Percentiles rank a stretch among this genome's conserved stretches.
Conservation (phyloP, 768 basidiomycete species). For the Baorangia bicolor region DNA sequence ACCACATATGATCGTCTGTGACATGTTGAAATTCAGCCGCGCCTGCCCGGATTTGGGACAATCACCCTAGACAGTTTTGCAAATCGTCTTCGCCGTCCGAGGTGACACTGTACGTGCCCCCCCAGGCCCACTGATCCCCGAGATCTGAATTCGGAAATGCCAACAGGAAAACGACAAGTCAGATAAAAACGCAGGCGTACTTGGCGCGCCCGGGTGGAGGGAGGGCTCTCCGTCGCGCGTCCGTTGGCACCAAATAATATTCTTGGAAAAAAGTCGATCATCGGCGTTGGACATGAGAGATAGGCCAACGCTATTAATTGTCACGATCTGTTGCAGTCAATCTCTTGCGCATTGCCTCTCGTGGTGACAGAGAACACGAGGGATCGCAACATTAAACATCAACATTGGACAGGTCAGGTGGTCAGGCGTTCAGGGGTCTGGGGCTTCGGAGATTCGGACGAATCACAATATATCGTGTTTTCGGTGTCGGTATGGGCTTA, state of each 20-base stretch:
- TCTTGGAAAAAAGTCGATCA: constrained; percentile 5
- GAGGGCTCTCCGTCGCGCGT: constrained; percentile 11
- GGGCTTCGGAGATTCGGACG: not conserved
- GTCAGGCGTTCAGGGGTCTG: not conserved
- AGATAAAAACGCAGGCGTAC: no score
- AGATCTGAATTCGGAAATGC: not conserved
- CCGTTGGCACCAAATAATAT: not conserved
- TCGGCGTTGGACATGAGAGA: no score
- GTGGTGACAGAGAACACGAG: no score
- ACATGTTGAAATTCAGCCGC: not conserved
- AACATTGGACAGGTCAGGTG: no score
- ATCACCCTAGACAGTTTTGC: no score
- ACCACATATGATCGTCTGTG: not conserved
- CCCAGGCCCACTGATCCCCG: not conserved
- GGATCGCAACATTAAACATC: no score
- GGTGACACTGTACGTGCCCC: no score
- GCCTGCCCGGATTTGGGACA: not conserved
- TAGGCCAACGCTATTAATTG: no score
- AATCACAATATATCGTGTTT: not conserved
- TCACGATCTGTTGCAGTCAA: no score
- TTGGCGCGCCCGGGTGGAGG: not conserved
- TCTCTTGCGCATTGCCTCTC: no score
- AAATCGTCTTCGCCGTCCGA: no score
- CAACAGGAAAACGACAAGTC: no score
- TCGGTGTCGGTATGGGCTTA: not conserved